Conservation (phyloP, 1,139 yeast species). For the Suhomyces kunorum region DNA sequence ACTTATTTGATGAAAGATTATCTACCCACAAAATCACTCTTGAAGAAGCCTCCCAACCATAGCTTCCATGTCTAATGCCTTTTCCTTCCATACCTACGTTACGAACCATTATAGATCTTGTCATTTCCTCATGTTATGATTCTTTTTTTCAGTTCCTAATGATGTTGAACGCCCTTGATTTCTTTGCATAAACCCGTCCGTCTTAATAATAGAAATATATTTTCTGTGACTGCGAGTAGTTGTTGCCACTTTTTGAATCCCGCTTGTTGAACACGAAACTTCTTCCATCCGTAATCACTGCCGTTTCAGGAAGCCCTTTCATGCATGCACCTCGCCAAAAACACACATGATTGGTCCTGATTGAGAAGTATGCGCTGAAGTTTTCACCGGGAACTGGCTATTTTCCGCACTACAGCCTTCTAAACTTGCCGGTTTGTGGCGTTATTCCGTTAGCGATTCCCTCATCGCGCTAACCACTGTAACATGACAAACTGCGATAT, state of each 20-base stretch:
- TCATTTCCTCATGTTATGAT: conserved; percentile 9
- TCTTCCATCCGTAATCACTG: background rate
- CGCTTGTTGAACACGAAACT: too few species aligned
- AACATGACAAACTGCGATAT: too few species aligned
- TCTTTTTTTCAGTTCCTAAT: conserved; percentile 13
- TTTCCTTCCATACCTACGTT: conserved; percentile 3
- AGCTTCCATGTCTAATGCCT: conserved; percentile 2
- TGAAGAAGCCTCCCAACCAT: conserved; percentile 8
- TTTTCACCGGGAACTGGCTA: too few species aligned
- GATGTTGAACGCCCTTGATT: conserved; percentile 9
- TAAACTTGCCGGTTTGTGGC: too few species aligned
- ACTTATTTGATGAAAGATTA: conserved; percentile 21
- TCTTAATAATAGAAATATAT: conserved; percentile 3
- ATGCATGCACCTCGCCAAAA: too few species aligned
- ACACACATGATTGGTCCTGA: too few species aligned
- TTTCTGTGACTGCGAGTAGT: background rate
- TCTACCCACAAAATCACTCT: conserved; percentile 20
- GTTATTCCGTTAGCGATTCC: too few species aligned
- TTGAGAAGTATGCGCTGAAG: too few species aligned
- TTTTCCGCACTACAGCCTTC: too few species aligned
- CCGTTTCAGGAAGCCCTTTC: too few species aligned
- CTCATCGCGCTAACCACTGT: too few species aligned
- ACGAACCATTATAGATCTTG: conserved; percentile 10
- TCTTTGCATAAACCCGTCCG: conserved; percentile 4
- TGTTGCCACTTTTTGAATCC: background rate